A percentile compares a stretch with the other conserved stretches of the same genome.
phyloP scores from a whole-genome alignment of 768 basidiomycete species.

The Boletus coccyginus region DNA sequence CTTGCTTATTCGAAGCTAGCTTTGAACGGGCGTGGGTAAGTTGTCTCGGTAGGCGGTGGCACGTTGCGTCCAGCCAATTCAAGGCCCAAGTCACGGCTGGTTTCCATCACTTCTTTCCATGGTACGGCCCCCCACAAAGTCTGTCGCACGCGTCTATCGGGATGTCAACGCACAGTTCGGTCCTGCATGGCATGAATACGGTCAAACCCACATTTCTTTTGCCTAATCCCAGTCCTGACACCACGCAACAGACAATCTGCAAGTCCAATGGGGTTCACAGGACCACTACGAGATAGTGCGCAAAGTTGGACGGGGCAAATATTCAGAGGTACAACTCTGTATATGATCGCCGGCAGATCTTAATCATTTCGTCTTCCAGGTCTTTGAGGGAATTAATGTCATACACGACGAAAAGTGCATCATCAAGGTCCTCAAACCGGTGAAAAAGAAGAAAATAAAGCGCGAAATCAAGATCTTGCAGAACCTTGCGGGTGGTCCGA shows the following conservation, averaged over 20 bases:
- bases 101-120: slow-evolving; percentile 37
- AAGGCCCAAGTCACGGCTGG: slow-evolving; percentile 12
- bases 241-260: slow-evolving; percentile 72
- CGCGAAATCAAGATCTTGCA: slow-evolving; percentile 98
- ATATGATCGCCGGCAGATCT: slow-evolving; percentile 11
- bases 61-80: slow-evolving; percentile 15
- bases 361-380: slow-evolving; percentile 41
- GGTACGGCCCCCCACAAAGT: slow-evolving; percentile 72
- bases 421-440: slow-evolving; percentile 97
- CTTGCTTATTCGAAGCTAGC: too few species aligned
- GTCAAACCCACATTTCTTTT: slow-evolving; percentile 40
- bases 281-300: slow-evolving; percentile 98
- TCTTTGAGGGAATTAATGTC: slow-evolving; percentile 92
- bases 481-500: slow-evolving; percentile 94
- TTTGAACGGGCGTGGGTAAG: slow-evolving; percentile 29
- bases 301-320: slow-evolving; percentile 94
- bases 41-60: slow-evolving; percentile 1
- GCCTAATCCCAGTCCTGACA: slow-evolving; percentile 10
- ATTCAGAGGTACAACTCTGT: slow-evolving; percentile 69
- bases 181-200: slow-evolving; percentile 94
- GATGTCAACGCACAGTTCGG: slow-evolving; percentile 88
- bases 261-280: slow-evolving; percentile 97
- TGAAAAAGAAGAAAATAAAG: slow-evolving; percentile 99
- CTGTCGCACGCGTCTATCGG: slow-evolving; percentile 82
- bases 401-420: slow-evolving; percentile 93